Evolutionary conservation across 345 rosid species (phyloP).

Genomic region (Camelina neglecta): DNA sequence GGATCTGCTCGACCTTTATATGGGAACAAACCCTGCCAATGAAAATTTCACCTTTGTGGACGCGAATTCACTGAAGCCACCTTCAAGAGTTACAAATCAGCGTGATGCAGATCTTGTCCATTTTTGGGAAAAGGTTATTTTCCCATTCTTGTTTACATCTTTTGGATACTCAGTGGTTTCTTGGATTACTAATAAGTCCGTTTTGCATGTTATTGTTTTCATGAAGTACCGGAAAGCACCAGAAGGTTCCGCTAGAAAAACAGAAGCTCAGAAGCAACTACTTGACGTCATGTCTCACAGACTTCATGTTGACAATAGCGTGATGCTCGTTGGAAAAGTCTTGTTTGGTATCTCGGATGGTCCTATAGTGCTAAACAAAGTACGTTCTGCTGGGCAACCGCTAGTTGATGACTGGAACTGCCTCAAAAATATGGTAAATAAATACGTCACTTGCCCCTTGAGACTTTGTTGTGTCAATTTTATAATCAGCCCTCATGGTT

Average conservation of each 20-base stretch:
- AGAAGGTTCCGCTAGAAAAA: conserved; percentile 78
- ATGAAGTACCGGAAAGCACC: conserved; percentile 90
- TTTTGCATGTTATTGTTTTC: conserved; percentile 24
- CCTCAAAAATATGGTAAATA: conserved; percentile 72
- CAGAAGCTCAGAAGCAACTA: conserved; percentile 76
- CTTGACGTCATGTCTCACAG: conserved; percentile 94
- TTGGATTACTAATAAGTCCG: not conserved
- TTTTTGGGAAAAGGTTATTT: conserved; percentile 89
- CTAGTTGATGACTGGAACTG: conserved; percentile 97
- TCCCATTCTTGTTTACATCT: conserved; percentile 6
- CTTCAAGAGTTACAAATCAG: conserved; percentile 80
- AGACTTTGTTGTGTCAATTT: conserved; percentile 2
- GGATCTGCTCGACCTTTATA: conserved; percentile 61
- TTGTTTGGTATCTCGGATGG: conserved; percentile 80
- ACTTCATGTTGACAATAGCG: conserved; percentile 80
- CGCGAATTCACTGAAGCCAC: conserved; percentile 63
- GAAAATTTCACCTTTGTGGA: conserved; percentile 79
- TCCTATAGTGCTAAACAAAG: conserved; percentile 58
- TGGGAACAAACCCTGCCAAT: conserved; percentile 95
- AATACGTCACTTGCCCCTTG: not conserved
- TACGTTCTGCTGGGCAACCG: conserved; percentile 80
- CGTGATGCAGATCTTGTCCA: conserved; percentile 98
- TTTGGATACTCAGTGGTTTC: not conserved
- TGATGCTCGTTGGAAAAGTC: conserved; percentile 80
- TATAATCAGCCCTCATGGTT: conserved; percentile 17